A percentile compares a stretch with the other conserved stretches of the same genome.
Evolutionary conservation across 768 basidiomycete genomes (phyloP).

Genomic region (Antrodiella citrinella): DNA sequence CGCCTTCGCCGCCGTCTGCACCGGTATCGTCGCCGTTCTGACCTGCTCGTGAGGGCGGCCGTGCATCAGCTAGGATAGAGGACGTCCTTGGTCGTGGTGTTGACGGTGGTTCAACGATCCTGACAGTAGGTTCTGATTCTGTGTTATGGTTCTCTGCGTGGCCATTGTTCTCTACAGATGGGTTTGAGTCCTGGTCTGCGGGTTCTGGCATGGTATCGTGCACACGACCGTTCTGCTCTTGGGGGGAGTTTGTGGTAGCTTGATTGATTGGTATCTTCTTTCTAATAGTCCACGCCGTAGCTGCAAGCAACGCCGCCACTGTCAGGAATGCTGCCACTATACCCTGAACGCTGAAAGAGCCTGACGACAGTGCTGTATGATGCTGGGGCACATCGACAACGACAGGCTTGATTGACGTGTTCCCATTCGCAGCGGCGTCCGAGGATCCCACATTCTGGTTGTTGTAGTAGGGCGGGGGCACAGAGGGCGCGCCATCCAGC

Average conservation of each 20-base stretch:
- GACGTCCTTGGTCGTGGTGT: constrained; percentile 1
- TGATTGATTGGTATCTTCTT: no score
- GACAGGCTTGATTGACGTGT: constrained; percentile 7
- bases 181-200: not conserved
- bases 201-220: not conserved
- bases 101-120: no score
- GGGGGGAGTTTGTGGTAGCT: not conserved
- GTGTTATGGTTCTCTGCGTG: not conserved
- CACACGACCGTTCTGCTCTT: not conserved
- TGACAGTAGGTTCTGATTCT: not conserved
- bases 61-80: constrained; percentile 5
- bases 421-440: constrained; percentile 3
- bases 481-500: constrained; percentile 48
- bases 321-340: not conserved
- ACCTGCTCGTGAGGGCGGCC: constrained; percentile 3
- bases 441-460: not conserved
- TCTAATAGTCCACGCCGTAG: not conserved
- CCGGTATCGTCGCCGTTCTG: constrained; percentile 2
- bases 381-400: not conserved
- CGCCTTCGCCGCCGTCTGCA: constrained; percentile 33
- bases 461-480: constrained; percentile 22
- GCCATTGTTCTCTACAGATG: not conserved
- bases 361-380: not conserved
- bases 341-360: not conserved
- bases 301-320: not conserved